Conservation (phyloP, 306 rosid species). For the Arachis hypogaea region DNA sequence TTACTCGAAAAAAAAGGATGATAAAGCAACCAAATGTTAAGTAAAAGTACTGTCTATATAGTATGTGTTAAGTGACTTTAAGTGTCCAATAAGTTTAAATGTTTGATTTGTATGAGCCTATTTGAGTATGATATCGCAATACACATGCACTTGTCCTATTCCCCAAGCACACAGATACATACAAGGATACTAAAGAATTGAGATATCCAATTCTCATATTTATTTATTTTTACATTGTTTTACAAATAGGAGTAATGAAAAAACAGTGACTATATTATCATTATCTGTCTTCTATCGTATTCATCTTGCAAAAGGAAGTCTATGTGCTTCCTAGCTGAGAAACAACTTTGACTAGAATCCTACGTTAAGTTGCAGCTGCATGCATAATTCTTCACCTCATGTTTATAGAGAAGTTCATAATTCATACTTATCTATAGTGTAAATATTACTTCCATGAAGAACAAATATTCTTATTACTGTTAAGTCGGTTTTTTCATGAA, state of each 20-base stretch:
- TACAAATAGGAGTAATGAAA: background rate
- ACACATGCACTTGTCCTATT: background rate
- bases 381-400: background rate
- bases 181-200: background rate
- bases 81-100: background rate
- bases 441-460: background rate
- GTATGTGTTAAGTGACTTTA: background rate
- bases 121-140: background rate
- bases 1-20: background rate
- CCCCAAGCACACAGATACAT: background rate
- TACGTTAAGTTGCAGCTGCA: background rate
- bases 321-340: background rate
- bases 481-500: background rate
- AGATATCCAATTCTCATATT: background rate
- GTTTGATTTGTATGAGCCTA: background rate
- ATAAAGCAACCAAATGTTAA: background rate
- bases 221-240: too few species aligned
- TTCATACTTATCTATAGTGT: background rate
- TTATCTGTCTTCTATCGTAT: background rate
- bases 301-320: background rate
- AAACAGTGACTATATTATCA: background rate
- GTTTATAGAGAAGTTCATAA: slow-evolving; percentile 1
- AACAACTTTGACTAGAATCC: background rate
- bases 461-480: background rate
- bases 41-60: background rate